phyloP scores from a whole-genome alignment of 805 yeast species.

The Starmera quercuum region DNA sequence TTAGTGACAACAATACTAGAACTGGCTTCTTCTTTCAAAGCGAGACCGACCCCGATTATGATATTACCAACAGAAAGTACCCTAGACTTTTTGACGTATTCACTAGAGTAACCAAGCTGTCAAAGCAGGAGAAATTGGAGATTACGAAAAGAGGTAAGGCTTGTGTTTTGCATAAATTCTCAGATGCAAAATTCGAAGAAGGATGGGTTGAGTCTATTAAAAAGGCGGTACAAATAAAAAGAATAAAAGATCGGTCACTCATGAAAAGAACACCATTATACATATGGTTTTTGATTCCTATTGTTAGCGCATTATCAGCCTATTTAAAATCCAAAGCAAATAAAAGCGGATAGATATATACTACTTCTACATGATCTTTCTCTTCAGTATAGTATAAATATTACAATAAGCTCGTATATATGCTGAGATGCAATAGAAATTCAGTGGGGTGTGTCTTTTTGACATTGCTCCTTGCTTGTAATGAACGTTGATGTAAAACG shows the following conservation, averaged over 20 bases:
- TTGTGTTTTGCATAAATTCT: slow-evolving; percentile 46
- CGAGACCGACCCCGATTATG: slow-evolving; percentile 63
- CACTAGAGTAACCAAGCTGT: slow-evolving; percentile 29
- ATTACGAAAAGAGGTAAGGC: slow-evolving; percentile 40
- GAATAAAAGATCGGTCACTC: neutral
- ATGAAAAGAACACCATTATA: neutral
- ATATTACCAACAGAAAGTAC: slow-evolving; percentile 20
- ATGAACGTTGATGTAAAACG: no score
- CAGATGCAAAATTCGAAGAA: slow-evolving; percentile 47
- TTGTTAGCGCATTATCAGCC: neutral
- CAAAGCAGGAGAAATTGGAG: slow-evolving; percentile 25
- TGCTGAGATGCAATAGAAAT: no score
- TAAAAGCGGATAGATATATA: no score
- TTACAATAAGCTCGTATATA: no score
- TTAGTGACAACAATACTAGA: slow-evolving; percentile 32
- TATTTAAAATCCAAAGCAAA: no score
- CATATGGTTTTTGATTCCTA: neutral
- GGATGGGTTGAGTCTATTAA: slow-evolving; percentile 39
- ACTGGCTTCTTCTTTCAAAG: slow-evolving; percentile 80
- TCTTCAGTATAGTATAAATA: no score
- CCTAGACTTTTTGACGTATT: slow-evolving; percentile 47
- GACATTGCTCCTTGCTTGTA: no score
- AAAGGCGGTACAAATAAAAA: neutral
- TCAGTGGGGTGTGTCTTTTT: no score
- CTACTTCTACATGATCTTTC: no score